Base-by-base conservation (phyloP, 1,284 basidiomycete species). In the Irpex sp. region DNA sequence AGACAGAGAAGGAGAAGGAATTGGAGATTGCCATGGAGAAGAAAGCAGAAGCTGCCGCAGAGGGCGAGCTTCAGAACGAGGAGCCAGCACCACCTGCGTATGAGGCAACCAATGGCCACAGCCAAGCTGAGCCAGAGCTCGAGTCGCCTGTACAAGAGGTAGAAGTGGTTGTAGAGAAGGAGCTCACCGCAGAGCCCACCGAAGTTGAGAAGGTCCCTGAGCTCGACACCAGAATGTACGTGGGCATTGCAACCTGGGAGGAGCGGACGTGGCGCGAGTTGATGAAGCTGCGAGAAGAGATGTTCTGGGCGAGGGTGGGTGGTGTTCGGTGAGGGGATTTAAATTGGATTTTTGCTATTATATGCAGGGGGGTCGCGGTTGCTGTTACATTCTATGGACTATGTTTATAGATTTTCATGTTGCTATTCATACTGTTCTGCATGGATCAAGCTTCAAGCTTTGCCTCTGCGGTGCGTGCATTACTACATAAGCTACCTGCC, bases 201-300 rank as follows among this genome's bases (percentile, higher is more conserved):
- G 17, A 19, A 1, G 49, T 19, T 51, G n/a, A 17, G 19, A 51
- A 51, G 49, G 49, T 2, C 8, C 1, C 49, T 2, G 49, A 17
- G 17, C 6, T 17, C 3, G 49, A 51, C 19, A 26, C 9, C 21
- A 51, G 49, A 9, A 51, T 51, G 21, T 74, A 70, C 63, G 80
- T 88, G 19, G 83, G 86, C 15, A 85, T 89, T 49, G 78, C 84
- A 21, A 89, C 86, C 2, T 97, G 94, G 95, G 95, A 97, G 76
- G 93, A 93, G 71, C 84, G 89, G 64, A 89, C 92, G 49, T 97
- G 94, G 94, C 89, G 87, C 69, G 90, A 94, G 77, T 76, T 97
- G 13, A 81, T 91, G 6, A 83, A 83, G 61, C 74, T 97, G 67
- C 89, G 90, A 69, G 94, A 97, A 76, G 90, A 90, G 59, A 94